Evolutionary conservation across 805 yeast species (phyloP).

Genomic region (Priceomyces fermenticarens): DNA sequence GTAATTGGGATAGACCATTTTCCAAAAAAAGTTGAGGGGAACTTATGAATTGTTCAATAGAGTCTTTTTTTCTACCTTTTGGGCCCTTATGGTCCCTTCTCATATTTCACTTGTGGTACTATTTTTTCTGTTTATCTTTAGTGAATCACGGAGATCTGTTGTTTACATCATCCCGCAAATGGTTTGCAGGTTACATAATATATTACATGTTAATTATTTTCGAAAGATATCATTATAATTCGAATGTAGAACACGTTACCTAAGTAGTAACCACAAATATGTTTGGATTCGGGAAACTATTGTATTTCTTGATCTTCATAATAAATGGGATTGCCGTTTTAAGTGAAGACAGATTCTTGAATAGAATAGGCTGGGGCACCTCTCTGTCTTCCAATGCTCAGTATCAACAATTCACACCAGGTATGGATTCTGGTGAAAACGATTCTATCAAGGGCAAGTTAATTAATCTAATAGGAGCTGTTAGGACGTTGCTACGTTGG

Average conservation of each 20-base stretch:
- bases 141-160: neutral
- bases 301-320: constrained; percentile 55
- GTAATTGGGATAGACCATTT: constrained; percentile 30
- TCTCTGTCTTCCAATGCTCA: constrained; percentile 16
- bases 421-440: constrained; percentile 40
- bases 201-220: too few relatives aligned
- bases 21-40: constrained; percentile 33
- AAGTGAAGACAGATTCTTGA: constrained; percentile 75
- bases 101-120: neutral
- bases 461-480: constrained; percentile 66
- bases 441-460: constrained; percentile 49
- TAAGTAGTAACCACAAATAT: constrained; percentile 16
- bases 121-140: neutral
- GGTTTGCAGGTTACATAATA: neutral
- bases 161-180: neutral
- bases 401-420: constrained; percentile 34
- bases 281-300: constrained; percentile 62
- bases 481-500: constrained; percentile 70
- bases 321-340: constrained; percentile 75
- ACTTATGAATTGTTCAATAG: constrained; percentile 36
- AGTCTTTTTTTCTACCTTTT: constrained; percentile 32
- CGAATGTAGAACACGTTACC: too few relatives aligned
- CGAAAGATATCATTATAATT: too few relatives aligned
- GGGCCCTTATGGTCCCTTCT: constrained; percentile 4
- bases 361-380: constrained; percentile 48